A percentile compares a stretch with the other conserved stretches of the same genome.
These are phyloP conservation scores for Mycena rebaudengoi DNA, from an alignment of 768 basidiomycete genomes.

Conservation along the genomic window DNA sequence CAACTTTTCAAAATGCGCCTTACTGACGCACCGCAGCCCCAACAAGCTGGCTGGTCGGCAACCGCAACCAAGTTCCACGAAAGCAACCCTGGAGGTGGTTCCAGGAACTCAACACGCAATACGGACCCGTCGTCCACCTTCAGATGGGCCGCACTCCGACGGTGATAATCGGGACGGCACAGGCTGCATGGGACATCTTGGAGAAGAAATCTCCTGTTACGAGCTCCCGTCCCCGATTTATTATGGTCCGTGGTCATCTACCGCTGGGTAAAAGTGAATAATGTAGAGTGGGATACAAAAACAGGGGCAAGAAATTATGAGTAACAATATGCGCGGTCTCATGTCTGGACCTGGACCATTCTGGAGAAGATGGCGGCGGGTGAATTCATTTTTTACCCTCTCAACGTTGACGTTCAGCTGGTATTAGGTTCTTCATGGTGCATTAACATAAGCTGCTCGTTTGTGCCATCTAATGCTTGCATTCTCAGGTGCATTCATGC, in stretches of 20 bases:
- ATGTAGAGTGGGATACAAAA: neutral
- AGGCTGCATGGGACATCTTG: constrained; percentile 55
- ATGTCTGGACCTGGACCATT: constrained; percentile 52
- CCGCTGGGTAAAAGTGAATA: neutral
- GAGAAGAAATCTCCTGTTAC: constrained; percentile 58
- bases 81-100: constrained; percentile 59
- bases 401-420: neutral
- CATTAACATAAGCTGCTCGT: neutral
- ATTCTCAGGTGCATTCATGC: constrained; percentile 23
- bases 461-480: neutral
- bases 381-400: constrained; percentile 13
- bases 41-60: constrained; percentile 45
- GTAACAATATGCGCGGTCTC: constrained; percentile 54
- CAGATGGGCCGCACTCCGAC: constrained; percentile 6
- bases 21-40: constrained; percentile 1
- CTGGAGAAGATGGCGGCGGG: constrained; percentile 61
- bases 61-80: constrained; percentile 52
- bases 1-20: too few species aligned
- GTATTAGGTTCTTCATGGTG: constrained; percentile 49
- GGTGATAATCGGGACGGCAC: constrained; percentile 54
- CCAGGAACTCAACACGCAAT: constrained; percentile 53
- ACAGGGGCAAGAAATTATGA: constrained; percentile 54
- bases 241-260: constrained; percentile 53
- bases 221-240: constrained; percentile 56
- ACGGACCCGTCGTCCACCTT: constrained; percentile 38